Conservation (phyloP, 306 rosid species). For the Aeschynomene evenia region DNA sequence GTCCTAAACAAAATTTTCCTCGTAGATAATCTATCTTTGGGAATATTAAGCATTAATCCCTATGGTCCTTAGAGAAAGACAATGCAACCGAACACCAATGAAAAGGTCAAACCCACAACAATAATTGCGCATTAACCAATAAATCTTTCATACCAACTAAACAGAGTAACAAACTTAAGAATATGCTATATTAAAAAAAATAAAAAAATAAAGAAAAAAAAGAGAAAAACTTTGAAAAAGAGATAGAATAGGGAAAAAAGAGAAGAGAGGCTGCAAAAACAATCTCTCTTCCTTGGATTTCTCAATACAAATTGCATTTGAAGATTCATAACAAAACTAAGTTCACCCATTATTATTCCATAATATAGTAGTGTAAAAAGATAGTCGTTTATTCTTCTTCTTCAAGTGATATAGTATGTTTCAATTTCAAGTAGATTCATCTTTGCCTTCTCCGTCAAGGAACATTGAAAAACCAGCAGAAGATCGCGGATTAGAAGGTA, state of each 20-base stretch:
- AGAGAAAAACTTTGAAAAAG: background rate
- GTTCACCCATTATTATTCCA: background rate
- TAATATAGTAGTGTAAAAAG: background rate
- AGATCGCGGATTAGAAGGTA: slow-evolving; percentile 63
- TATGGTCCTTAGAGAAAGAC: slow-evolving; percentile 8
- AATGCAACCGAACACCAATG: slow-evolving; percentile 31
- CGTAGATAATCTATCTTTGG: background rate
- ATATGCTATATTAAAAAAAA: background rate
- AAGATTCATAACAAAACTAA: background rate
- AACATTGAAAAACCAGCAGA: slow-evolving; percentile 36
- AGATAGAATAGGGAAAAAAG: background rate
- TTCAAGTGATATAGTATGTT: slow-evolving; percentile 39
- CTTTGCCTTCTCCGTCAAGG: slow-evolving; percentile 50
- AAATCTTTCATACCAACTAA: slow-evolving; percentile 26
- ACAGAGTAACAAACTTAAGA: background rate
- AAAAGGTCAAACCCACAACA: slow-evolving; percentile 63
- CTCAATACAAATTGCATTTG: slow-evolving; percentile 19
- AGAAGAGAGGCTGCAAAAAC: slow-evolving; percentile 46
- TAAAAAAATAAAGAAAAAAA: slow-evolving; percentile 29
- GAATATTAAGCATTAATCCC: background rate
- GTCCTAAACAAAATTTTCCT: no score
- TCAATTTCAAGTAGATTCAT: slow-evolving; percentile 48
- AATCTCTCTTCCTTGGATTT: slow-evolving; percentile 60
- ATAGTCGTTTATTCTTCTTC: slow-evolving; percentile 19
- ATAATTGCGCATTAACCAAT: slow-evolving; percentile 56